phyloP scores from a whole-genome alignment of 2,329 filamentous ascomycete species.

The Paraphaeosphaeria sporulosa region DNA sequence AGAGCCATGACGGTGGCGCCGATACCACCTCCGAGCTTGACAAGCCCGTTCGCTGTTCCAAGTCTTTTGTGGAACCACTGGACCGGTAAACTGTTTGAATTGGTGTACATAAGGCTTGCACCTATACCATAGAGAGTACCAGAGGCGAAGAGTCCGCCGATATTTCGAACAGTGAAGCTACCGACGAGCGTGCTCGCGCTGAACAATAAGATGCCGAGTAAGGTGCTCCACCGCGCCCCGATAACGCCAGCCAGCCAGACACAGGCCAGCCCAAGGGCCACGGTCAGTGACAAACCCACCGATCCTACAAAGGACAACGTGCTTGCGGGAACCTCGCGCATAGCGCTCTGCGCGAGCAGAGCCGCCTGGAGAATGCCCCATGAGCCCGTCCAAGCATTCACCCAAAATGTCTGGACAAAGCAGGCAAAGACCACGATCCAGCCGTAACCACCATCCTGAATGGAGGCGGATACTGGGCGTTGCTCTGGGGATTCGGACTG shows the following conservation, averaged over 20 bases:
- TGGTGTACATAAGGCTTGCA: constrained; percentile 15
- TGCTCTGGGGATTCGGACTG: not conserved
- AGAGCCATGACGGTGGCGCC: constrained; percentile 12
- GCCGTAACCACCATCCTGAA: constrained; percentile 62
- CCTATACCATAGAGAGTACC: constrained; percentile 57
- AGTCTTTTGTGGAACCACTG: constrained; percentile 13
- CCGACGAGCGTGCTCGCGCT: constrained; percentile 57
- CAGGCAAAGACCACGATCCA: constrained; percentile 63
- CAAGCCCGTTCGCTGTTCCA: constrained; percentile 5
- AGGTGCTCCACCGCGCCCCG: constrained; percentile 40
- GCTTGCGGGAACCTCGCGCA: constrained; percentile 53
- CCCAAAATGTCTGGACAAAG: constrained; percentile 57
- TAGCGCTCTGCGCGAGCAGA: constrained; percentile 55
- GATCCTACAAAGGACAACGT: constrained; percentile 66
- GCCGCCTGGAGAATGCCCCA: constrained; percentile 68
- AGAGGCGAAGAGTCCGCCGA: constrained; percentile 57
- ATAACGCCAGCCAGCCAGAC: constrained; percentile 11
- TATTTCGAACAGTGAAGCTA: constrained; percentile 53
- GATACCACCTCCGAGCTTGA: constrained; percentile 10
- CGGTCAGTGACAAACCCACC: constrained; percentile 58
- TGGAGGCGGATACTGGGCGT: constrained; percentile 7
- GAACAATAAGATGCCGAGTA: constrained; percentile 51
- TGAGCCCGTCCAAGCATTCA: constrained; percentile 61
- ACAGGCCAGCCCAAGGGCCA: constrained; percentile 58
- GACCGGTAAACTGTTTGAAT: constrained; percentile 16